These are phyloP conservation scores for Ramaria sp. DNA, from an alignment of 768 basidiomycete species.

Conservation along the genomic window DNA sequence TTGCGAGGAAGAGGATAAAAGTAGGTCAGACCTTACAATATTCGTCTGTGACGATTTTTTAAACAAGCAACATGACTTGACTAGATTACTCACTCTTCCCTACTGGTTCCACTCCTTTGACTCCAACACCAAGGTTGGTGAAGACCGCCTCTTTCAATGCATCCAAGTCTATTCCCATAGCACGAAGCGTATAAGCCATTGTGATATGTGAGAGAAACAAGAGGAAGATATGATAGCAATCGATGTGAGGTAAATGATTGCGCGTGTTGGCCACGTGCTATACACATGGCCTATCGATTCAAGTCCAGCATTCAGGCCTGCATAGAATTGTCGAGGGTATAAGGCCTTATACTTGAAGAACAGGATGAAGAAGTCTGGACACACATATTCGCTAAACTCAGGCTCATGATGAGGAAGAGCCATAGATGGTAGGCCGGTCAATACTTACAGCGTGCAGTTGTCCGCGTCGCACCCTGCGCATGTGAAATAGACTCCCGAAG, in stretches of 20 bases:
- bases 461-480: too few species aligned
- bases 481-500: too few species aligned
- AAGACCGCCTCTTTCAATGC: constrained; percentile 14
- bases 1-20: neutral
- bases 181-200: constrained; percentile 9
- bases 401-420: too few species aligned
- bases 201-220: neutral
- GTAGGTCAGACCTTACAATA: constrained; percentile 1
- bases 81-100: constrained; percentile 14
- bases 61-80: constrained; percentile 1
- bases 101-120: constrained; percentile 16
- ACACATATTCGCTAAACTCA: too few species aligned
- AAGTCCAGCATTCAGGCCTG: neutral
- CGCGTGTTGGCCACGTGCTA: constrained; percentile 9
- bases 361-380: too few species aligned
- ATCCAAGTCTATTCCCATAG: constrained; percentile 14
- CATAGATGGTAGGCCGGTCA: too few species aligned
- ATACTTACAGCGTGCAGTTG: too few species aligned
- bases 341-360: too few species aligned
- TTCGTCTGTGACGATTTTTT: neutral
- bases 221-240: constrained; percentile 1
- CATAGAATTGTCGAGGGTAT: too few species aligned
- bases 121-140: constrained; percentile 9
- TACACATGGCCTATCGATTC: neutral
- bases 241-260: neutral